phyloP scores from a whole-genome alignment of 805 yeast genomes.

The Metschnikowia cubensis region DNA sequence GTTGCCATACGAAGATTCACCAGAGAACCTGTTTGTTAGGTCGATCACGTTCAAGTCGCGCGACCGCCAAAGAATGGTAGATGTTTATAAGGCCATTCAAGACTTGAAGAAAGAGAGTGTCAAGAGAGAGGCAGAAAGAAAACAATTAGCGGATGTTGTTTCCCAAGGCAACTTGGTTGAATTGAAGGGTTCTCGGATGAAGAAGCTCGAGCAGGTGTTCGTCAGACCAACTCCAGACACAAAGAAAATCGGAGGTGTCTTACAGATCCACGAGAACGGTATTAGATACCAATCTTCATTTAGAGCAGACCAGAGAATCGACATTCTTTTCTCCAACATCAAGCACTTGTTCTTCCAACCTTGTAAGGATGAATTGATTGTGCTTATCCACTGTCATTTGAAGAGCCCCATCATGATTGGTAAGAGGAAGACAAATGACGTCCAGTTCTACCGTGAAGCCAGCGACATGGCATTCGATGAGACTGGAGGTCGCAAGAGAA shows the following conservation, averaged over 20 bases:
- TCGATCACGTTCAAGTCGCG: conserved; percentile 84
- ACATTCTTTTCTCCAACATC: conserved; percentile 83
- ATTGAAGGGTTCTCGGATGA: conserved; percentile 76
- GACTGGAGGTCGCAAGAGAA: conserved; percentile 89
- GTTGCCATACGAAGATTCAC: conserved; percentile 85
- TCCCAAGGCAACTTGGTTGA: conserved; percentile 86
- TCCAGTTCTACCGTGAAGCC: conserved; percentile 95
- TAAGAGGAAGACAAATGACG: conserved; percentile 90
- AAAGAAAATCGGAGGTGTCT: conserved; percentile 87
- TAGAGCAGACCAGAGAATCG: conserved; percentile 81
- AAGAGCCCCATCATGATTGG: conserved; percentile 93
- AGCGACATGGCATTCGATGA: conserved; percentile 95
- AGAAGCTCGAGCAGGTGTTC: conserved; percentile 81
- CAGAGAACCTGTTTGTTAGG: conserved; percentile 81
- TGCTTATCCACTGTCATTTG: conserved; percentile 86
- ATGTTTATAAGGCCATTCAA: conserved; percentile 81
- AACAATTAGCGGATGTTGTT: conserved; percentile 90
- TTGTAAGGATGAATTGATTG: conserved; percentile 89
- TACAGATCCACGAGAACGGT: conserved; percentile 94
- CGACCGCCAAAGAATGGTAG: conserved; percentile 87
- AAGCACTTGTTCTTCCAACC: conserved; percentile 95
- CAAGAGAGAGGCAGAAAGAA: conserved; percentile 85
- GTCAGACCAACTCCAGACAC: conserved; percentile 96
- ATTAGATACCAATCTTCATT: conserved; percentile 85
- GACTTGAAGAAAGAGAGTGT: conserved; percentile 90